A percentile compares a stretch with the other conserved stretches of the same genome.
Conservation (phyloP, 1,284 basidiomycete species). For the Cystobasidiaceae sp. region DNA sequence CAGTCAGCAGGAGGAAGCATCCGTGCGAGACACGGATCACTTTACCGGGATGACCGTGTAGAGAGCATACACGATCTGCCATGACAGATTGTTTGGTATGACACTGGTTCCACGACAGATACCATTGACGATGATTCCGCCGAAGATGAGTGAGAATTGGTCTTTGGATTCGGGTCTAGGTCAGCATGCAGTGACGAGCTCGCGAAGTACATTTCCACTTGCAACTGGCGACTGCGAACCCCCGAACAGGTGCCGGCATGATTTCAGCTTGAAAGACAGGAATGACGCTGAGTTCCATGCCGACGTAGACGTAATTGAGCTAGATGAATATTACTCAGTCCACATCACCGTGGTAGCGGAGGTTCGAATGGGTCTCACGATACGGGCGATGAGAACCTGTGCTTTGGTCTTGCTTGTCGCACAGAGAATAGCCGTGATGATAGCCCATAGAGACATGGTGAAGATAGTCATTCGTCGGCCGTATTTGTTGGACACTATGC, state of each 20-base stretch:
- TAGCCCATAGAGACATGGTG: not conserved
- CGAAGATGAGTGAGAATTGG: not conserved
- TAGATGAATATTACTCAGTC: not conserved
- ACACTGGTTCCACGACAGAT: not conserved
- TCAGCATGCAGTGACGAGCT: not conserved
- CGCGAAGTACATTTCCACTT: not conserved
- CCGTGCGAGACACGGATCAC: not conserved
- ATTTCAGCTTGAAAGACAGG: not conserved
- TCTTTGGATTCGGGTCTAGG: not conserved
- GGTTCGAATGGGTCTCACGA: not conserved
- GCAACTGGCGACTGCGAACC: not conserved
- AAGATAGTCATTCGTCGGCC: not conserved
- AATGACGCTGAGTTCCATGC: not conserved
- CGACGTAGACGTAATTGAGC: not conserved
- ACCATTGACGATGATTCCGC: not conserved
- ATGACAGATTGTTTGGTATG: not conserved
- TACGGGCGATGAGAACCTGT: not conserved
- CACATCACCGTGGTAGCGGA: not conserved
- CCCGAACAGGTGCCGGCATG: not conserved
- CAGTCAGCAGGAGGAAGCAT: not conserved
- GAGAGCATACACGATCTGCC: not conserved
- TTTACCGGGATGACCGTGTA: not conserved
- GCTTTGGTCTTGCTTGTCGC: not conserved
- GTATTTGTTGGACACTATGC: not conserved
- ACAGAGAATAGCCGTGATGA: not conserved